Evolutionary conservation across 2,329 filamentous ascomycete genomes (phyloP), one percentile per base, ranked within the genome.

Genomic region (Penicillium sp.): DNA sequence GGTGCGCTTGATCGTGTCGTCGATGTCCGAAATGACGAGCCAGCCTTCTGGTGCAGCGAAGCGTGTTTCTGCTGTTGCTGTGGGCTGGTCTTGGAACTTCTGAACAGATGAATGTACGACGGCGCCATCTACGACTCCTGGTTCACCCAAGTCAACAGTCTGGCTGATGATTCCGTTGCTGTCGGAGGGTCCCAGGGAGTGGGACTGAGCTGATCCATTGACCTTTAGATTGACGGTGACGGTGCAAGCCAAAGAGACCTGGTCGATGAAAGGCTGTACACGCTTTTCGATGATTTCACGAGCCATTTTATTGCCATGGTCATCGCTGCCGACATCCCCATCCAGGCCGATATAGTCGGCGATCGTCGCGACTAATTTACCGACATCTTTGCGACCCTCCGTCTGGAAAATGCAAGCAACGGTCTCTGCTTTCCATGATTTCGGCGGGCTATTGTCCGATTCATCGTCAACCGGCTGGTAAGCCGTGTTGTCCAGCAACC

Each of bases 1-100:
- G 0, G 92, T 96, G 58, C 91, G 75, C 71, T 97, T 96, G 75
- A 97, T 95, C 0, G 91, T 95, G 70, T 97, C 92, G 65, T 97
- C 93, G 58, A 97, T 82, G 62, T 97, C 92, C 33, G 87, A 92
- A 55, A 96, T 84, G 10, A 97, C 73, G 10, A 82, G 82, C 90
- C 90, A 96, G 6, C 92, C 91, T 42, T 87, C 82, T 0, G 86
- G 81, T 15, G 82, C 83, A 0, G 88, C 87, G 62, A 87, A 90
- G 15, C 83, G 79, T 0, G 89, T 95, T 52, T 81, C 80, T 78
- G 87, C 84, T 35, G 82, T 63, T 0, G 84, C 82, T 1, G 46
- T 50, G n/a, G 54, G 47, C 23, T 48, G 54, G 47, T 61, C 37
- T 12, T 13, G 25, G 41, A 61, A 68, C 9, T 60, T 47, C 2